Evolutionary conservation across 371 early-diverging fungal species (phyloP).

Genomic region (Mortierella polycephala): DNA sequence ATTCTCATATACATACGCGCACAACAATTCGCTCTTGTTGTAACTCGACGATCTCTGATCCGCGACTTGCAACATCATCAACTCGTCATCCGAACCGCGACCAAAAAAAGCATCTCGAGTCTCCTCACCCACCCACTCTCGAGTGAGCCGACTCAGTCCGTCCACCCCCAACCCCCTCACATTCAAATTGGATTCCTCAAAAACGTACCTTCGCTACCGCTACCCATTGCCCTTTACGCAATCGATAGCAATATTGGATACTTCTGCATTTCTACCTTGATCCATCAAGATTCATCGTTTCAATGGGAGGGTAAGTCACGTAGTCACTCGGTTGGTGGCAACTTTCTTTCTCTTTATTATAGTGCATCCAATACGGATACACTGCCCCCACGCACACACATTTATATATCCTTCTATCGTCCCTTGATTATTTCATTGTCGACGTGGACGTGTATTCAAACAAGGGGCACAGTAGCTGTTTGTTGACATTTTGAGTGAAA

Average conservation of each 20-base stretch:
- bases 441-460: constrained; percentile 2
- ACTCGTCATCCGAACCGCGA: not conserved
- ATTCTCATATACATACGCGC: not conserved
- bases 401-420: not conserved
- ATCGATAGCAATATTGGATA: constrained; percentile 36
- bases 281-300: constrained; percentile 26
- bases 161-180: constrained; percentile 1
- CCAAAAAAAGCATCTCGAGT: constrained; percentile 7
- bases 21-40: not conserved
- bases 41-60: not conserved
- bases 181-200: constrained; percentile 54
- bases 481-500: constrained; percentile 37
- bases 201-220: constrained; percentile 49
- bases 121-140: constrained; percentile 22
- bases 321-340: not conserved
- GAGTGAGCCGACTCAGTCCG: constrained; percentile 28
- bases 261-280: constrained; percentile 19
- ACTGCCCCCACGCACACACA: not conserved
- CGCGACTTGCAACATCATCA: not conserved
- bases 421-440: not conserved
- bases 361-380: not conserved
- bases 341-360: not conserved
- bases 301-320: constrained; percentile 41
- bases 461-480: constrained; percentile 23
- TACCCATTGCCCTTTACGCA: constrained; percentile 53